Evolutionary conservation across 306 rosid species (phyloP).

Genomic region (Leucaena leucocephala): DNA sequence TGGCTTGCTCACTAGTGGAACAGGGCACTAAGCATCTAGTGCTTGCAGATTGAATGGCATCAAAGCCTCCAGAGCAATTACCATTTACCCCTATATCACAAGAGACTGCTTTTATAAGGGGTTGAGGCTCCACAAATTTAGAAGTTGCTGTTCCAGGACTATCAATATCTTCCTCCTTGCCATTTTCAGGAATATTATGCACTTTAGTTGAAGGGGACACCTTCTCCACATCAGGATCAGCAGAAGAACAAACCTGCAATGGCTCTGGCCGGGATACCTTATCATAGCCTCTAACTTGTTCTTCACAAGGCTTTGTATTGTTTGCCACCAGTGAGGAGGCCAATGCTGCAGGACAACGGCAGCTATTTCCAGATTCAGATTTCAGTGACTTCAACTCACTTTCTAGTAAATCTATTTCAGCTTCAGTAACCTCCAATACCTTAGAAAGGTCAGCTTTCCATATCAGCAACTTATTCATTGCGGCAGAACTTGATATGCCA

Average conservation of each 20-base stretch:
- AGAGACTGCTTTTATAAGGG: slow-evolving; percentile 49
- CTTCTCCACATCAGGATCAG: slow-evolving; percentile 48
- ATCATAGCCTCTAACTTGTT: slow-evolving; percentile 43
- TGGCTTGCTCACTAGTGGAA: slow-evolving; percentile 39
- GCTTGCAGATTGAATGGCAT: slow-evolving; percentile 38
- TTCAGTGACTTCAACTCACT: slow-evolving; percentile 71
- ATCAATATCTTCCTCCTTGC: slow-evolving; percentile 74
- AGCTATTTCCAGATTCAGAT: slow-evolving; percentile 46
- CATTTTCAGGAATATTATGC: slow-evolving; percentile 41
- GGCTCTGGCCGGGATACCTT: slow-evolving; percentile 51
- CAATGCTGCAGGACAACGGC: slow-evolving; percentile 52
- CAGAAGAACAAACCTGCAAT: slow-evolving; percentile 52
- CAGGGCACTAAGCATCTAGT: slow-evolving; percentile 41
- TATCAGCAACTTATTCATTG: slow-evolving; percentile 71
- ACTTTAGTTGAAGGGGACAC: slow-evolving; percentile 48
- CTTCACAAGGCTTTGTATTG: slow-evolving; percentile 45
- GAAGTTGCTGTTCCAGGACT: slow-evolving; percentile 94
- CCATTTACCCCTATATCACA: slow-evolving; percentile 33
- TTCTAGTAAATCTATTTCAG: slow-evolving; percentile 91
- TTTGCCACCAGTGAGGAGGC: slow-evolving; percentile 49
- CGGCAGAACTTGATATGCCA: slow-evolving; percentile 54
- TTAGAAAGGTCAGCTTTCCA: slow-evolving; percentile 90
- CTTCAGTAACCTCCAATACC: slow-evolving; percentile 81
- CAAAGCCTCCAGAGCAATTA: slow-evolving; percentile 41
- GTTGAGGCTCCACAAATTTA: slow-evolving; percentile 69